Evolutionary conservation across 257 asterid genomes (phyloP), one percentile per base, ranked within the genome.

Genomic region (Marsdenia floribunda): DNA sequence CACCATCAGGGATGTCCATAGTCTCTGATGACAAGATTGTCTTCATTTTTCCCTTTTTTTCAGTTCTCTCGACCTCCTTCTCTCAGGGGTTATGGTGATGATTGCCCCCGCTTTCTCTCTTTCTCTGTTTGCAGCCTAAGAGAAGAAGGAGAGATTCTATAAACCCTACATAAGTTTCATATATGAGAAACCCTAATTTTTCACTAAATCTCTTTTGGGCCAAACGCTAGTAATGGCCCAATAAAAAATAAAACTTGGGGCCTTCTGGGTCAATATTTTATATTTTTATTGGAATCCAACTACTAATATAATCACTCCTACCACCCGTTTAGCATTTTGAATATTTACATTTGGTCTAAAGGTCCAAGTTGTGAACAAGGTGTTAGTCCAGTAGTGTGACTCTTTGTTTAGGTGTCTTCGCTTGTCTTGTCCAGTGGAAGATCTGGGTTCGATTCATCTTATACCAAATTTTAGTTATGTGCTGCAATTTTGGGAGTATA

Each of bases 1-100:
- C 84, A 24, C 88, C 94, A 9, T 89, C 97, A 12, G 96, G 97
- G 21, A 91, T 88, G 46, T 89, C 97, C 97, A 91, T 91, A 19
- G 87, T 69, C 68, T 91, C 93, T 50, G 92, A 87, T 3, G 96
- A 87, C 46, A 89, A 68, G 3, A 91, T 91, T 0, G 90, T 86
- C 96, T 91, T 91, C 97, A 91, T 91, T 26, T 72, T 76, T 22
- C 8, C 15, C 89, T 26, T 70, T 76, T 22, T 7, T 11, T 21
- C 64, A 54, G 47, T 19, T 50, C 29, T 14, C 55, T 69, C 44
- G 40, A 8, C 1, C 42, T 37, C 50, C 11, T 49, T 66, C 29
- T 66, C 26, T 37, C 26, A 15, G 14, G 70, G 70, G 2, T 37
- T 18, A 29, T 33, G 13, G 35, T 21, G 61, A 2, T 21, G 61